Conservation (phyloP, 805 yeast genomes). For the Saturnispora sanitii region DNA sequence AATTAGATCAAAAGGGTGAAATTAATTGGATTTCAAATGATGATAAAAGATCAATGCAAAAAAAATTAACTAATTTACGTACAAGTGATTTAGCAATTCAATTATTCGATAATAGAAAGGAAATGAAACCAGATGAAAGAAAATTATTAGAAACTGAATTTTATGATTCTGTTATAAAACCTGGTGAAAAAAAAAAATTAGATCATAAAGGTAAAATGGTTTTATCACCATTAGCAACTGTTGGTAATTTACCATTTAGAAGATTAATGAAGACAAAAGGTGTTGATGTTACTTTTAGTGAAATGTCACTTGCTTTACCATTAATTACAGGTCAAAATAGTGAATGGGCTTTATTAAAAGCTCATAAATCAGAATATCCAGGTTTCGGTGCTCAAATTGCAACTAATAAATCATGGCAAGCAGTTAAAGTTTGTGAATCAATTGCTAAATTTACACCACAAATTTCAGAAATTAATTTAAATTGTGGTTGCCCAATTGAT, state of each 20-base stretch:
- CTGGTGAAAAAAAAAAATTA: constrained; percentile 72
- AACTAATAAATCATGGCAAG: constrained; percentile 86
- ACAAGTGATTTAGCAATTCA: constrained; percentile 48
- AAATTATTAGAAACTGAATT: constrained; percentile 40
- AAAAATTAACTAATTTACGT: constrained; percentile 51
- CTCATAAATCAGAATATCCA: constrained; percentile 71
- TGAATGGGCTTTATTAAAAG: constrained; percentile 96
- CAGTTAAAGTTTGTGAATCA: constrained; percentile 84
- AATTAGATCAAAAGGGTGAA: constrained; percentile 34
- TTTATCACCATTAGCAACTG: constrained; percentile 93
- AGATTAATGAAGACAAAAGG: constrained; percentile 84
- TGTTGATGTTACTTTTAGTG: constrained; percentile 88
- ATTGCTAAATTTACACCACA: constrained; percentile 42
- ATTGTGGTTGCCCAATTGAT: constrained; percentile 97
- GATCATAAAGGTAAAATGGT: constrained; percentile 68
- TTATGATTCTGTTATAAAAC: constrained; percentile 65
- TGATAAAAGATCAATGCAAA: constrained; percentile 40
- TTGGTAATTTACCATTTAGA: constrained; percentile 93
- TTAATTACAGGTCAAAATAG: constrained; percentile 81
- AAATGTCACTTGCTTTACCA: constrained; percentile 88
- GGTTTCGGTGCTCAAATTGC: constrained; percentile 95
- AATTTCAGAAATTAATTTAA: constrained; percentile 79
- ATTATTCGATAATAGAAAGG: constrained; percentile 36
- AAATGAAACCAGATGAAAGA: constrained; percentile 20
- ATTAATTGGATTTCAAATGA: constrained; percentile 49